Percentiles rank a stretch among this genome's conserved stretches.
These are phyloP conservation scores for Geopyxis carbonaria DNA, from an alignment of 495 filamentous ascomycete species.

Conservation along the genomic window DNA sequence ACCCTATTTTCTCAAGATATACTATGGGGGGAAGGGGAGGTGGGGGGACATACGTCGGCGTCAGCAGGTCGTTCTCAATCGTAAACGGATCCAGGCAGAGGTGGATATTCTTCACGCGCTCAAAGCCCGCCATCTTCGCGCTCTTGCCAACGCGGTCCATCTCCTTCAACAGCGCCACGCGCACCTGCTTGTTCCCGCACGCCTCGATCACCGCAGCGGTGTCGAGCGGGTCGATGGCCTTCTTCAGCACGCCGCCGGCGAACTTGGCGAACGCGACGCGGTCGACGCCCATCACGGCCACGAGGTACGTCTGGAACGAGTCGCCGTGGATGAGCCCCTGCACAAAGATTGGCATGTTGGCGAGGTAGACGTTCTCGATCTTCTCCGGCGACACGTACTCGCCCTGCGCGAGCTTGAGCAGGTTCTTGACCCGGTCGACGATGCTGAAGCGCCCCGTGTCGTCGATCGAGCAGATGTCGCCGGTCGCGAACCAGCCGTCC, in stretches of 20 bases:
- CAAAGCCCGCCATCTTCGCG: conserved; percentile 77
- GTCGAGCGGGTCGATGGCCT: conserved; percentile 44
- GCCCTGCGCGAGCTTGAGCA: conserved; percentile 91
- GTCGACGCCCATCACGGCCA: conserved; percentile 74
- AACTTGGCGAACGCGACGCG: conserved; percentile 65
- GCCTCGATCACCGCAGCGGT: conserved; percentile 47
- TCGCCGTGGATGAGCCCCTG: conserved; percentile 88
- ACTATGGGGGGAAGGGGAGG: too few relatives aligned
- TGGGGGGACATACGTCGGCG: conserved; percentile 66
- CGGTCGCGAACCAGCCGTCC: conserved; percentile 95
- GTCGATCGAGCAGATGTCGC: conserved; percentile 76
- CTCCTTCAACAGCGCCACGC: conserved; percentile 57
- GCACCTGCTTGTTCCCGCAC: conserved; percentile 48
- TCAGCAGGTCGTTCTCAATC: conserved; percentile 85
- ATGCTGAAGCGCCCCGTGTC: conserved; percentile 74
- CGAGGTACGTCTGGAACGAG: conserved; percentile 61
- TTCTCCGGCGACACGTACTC: conserved; percentile 97
- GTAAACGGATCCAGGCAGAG: conserved; percentile 80
- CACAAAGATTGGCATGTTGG: conserved; percentile 55
- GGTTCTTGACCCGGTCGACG: conserved; percentile 94
- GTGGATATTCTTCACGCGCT: conserved; percentile 56
- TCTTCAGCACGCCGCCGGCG: conserved; percentile 55
- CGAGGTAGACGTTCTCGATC: conserved; percentile 83
- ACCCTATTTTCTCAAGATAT: conserved; percentile 5
- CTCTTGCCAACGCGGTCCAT: conserved; percentile 65